Evolutionary conservation across 1,284 basidiomycete genomes (phyloP), one percentile per base, ranked within the genome.

Genomic region (Cystobasidium sp.): DNA sequence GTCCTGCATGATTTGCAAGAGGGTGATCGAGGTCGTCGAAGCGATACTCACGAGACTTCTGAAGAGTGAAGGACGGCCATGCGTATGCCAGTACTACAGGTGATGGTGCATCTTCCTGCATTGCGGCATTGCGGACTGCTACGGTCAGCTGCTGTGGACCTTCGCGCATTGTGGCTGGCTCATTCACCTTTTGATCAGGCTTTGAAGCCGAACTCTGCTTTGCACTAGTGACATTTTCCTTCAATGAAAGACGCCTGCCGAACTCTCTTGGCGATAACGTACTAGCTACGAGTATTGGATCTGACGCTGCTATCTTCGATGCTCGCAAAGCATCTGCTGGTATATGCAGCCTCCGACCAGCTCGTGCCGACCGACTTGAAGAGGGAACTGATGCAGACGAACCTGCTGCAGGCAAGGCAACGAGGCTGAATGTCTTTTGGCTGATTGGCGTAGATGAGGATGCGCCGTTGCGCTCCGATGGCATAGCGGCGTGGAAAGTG

Each of bases 181-280:
- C 73, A 20, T 39, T 56, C 75, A 20, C 65, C 68, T 56, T 74
- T 75, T 41, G 77, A 71, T 51, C 74, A 55, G 51, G 64, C 41
- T 74, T 51, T 62, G 52, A 44, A 47, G 12, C 9, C 8, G 31
- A 67, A 41, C 90, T 82, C 63, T 81, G 82, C 91, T 90, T 72
- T 88, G 85, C 66, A 89, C 80, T 37, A 88, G 82, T 14, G 91
- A 82, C 58, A 82, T 80, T n/a, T 91, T 85, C 90, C 90, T 92
- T 80, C 90, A 87, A 68, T 84, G 83, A 74, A 83, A 84, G 78
- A 85, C 86, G 18, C 81, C 81, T 51, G 84, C 84, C 75, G 81
- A 68, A 80, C 87, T 89, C 78, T 75, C 74, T 79, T 49, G 55
- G 41, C 75, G 79, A 81, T 80, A 84, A 84, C 64, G 76, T 81